These are phyloP conservation scores for Hymenoscyphus albidus DNA, from an alignment of 2,329 filamentous ascomycete genomes.

Conservation along the genomic window DNA sequence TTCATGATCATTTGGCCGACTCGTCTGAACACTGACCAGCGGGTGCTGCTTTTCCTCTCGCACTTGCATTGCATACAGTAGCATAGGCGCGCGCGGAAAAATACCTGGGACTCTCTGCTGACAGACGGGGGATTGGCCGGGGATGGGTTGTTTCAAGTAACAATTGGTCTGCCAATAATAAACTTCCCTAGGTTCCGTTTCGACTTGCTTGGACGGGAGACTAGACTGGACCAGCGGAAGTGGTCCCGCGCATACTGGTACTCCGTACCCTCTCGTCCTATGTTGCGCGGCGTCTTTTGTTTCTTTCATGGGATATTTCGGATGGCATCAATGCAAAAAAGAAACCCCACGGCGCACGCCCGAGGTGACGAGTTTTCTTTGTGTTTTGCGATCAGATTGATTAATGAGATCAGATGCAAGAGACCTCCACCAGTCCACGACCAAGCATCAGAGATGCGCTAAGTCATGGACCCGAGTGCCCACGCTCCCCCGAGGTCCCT, in stretches of 20 bases:
- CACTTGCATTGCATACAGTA: background rate
- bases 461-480: background rate
- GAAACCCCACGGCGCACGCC: background rate
- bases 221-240: no score
- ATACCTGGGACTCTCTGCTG: background rate
- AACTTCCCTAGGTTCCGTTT: background rate
- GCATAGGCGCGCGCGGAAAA: background rate
- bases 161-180: background rate
- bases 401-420: background rate
- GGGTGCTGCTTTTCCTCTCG: background rate
- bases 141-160: background rate
- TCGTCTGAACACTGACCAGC: background rate
- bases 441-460: no score
- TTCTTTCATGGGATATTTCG: background rate
- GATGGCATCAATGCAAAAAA: background rate
- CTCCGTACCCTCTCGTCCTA: background rate
- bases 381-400: no score
- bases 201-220: background rate
- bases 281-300: background rate
- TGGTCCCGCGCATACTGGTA: no score
- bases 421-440: background rate
- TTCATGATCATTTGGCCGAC: no score
- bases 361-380: background rate
- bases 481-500: no score
- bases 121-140: background rate